Evolutionary conservation across 371 early-diverging fungal genomes (phyloP).

Genomic region (Mortierella sp.): DNA sequence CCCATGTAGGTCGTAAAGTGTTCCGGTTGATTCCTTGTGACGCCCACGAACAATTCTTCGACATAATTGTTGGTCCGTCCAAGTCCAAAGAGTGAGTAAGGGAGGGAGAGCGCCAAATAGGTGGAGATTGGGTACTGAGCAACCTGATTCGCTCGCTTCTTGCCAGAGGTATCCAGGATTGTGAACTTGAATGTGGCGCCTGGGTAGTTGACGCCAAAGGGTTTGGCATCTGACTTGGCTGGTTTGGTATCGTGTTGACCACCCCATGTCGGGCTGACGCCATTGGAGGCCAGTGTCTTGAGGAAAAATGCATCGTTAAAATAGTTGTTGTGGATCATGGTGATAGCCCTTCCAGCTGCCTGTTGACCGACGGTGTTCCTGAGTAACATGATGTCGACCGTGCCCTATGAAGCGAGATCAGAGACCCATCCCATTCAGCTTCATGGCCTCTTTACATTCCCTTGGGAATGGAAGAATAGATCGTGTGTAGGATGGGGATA

Average conservation of each 20-base stretch:
- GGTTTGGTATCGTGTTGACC: slow-evolving; percentile 52
- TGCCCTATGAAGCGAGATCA: slow-evolving; percentile 66
- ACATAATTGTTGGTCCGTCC: slow-evolving; percentile 96
- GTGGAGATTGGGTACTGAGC: slow-evolving; percentile 84
- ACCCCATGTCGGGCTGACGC: slow-evolving; percentile 74
- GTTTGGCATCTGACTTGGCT: slow-evolving; percentile 55
- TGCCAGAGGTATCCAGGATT: slow-evolving; percentile 82
- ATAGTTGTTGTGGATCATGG: slow-evolving; percentile 81
- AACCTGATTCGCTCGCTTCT: slow-evolving; percentile 79
- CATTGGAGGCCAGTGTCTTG: slow-evolving; percentile 84
- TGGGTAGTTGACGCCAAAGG: slow-evolving; percentile 83
- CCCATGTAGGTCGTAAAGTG: slow-evolving; percentile 69
- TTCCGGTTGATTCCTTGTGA: slow-evolving; percentile 68
- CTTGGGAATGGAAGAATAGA: not conserved
- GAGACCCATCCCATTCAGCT: not conserved
- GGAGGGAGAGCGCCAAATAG: slow-evolving; percentile 81
- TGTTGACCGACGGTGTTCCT: slow-evolving; percentile 21
- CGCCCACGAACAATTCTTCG: slow-evolving; percentile 89
- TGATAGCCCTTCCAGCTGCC: slow-evolving; percentile 41
- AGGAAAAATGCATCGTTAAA: slow-evolving; percentile 95
- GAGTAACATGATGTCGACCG: slow-evolving; percentile 82
- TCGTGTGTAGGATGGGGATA: too few relatives aligned
- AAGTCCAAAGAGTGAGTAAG: slow-evolving; percentile 87
- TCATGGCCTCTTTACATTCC: not conserved
- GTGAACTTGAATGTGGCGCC: slow-evolving; percentile 90